Conservation (phyloP, 345 rosid genomes). For the Carallia pectinifolia region DNA sequence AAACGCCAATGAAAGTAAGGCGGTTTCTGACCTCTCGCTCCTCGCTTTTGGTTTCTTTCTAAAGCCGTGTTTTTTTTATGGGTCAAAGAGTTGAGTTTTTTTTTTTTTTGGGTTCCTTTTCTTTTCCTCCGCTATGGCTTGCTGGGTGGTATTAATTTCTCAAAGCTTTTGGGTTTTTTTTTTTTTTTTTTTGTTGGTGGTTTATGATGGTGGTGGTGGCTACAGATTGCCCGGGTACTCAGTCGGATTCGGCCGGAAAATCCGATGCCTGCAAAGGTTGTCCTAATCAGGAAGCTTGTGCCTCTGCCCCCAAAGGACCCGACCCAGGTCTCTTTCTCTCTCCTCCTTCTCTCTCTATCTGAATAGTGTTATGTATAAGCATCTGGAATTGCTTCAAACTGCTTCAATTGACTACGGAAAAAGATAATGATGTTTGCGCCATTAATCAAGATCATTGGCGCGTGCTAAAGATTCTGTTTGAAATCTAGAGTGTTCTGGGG, state of each 20-base stretch:
- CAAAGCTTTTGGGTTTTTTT: neutral
- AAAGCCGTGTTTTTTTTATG: no score
- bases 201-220: neutral
- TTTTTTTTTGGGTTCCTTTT: neutral
- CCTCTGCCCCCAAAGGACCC: constrained; percentile 93
- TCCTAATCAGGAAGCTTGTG: constrained; percentile 89
- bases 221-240: constrained; percentile 86
- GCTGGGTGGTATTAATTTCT: neutral
- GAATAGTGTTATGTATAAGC: no score
- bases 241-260: constrained; percentile 74
- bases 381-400: no score
- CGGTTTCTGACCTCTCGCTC: no score
- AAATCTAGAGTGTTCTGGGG: no score
- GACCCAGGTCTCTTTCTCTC: constrained; percentile 67
- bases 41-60: no score
- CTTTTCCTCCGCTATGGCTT: neutral
- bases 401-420: no score
- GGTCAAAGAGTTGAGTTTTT: neutral
- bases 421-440: no score
- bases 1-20: constrained; percentile 59
- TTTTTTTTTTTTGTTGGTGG: constrained; percentile 4
- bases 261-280: constrained; percentile 83
- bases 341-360: neutral
- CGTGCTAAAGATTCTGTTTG: no score
- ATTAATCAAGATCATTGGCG: no score